Evolutionary conservation across 2,329 filamentous ascomycete genomes (phyloP).

Genomic region (Davidsoniella neocaledoniae): DNA sequence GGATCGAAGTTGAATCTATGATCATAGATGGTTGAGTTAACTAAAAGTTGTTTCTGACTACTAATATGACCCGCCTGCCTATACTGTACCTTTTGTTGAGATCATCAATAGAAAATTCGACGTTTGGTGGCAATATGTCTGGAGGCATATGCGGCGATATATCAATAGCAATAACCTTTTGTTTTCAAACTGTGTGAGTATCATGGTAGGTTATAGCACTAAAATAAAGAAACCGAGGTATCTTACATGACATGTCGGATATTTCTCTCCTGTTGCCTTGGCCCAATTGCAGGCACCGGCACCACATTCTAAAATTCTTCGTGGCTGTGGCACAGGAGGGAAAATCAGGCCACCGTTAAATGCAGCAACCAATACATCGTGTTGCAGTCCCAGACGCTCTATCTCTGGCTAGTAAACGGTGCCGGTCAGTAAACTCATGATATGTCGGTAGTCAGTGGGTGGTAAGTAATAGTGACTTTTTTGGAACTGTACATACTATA

Average conservation of each 20-base stretch:
- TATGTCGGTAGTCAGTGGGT: too few species aligned
- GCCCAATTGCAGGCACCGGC: slow-evolving; percentile 9
- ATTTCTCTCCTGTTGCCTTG: background rate
- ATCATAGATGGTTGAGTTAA: too few species aligned
- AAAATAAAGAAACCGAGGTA: background rate
- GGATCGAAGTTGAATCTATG: too few species aligned
- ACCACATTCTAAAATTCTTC: slow-evolving; percentile 8
- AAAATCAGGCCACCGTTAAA: slow-evolving; percentile 3
- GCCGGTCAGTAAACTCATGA: background rate
- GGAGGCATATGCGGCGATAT: slow-evolving; percentile 25
- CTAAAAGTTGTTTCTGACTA: too few species aligned
- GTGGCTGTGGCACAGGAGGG: background rate
- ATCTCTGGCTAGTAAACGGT: slow-evolving; percentile 1
- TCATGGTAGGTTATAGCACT: background rate
- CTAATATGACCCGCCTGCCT: too few species aligned
- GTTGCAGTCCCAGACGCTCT: background rate
- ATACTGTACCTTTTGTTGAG: slow-evolving; percentile 42
- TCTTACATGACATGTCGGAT: slow-evolving; percentile 3
- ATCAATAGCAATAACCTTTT: slow-evolving; percentile 5
- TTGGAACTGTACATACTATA: background rate
- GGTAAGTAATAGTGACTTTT: background rate
- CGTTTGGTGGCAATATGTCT: slow-evolving; percentile 45
- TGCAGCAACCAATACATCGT: slow-evolving; percentile 3
- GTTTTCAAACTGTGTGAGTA: background rate
- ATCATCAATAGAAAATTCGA: slow-evolving; percentile 58